phyloP scores from a whole-genome alignment of 2,329 filamentous ascomycete genomes.

The Mollisiaceae sp. region DNA sequence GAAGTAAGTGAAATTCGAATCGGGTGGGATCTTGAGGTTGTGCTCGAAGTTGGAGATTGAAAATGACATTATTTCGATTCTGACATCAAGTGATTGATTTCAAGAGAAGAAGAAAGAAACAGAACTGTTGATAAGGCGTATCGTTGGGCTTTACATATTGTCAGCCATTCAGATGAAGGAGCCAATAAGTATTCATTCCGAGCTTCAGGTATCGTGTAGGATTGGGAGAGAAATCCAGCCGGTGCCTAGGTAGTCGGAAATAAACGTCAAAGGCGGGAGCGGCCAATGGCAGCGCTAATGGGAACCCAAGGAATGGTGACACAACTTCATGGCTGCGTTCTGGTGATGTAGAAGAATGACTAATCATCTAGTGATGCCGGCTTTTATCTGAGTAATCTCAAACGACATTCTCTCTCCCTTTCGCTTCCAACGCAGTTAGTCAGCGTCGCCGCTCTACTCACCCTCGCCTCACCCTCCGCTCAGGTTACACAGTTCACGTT shows the following conservation, averaged over 20 bases:
- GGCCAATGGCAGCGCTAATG: not conserved
- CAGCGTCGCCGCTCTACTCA: too few relatives aligned
- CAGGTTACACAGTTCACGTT: too few relatives aligned
- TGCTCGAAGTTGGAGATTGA: not conserved
- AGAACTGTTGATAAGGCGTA: not conserved
- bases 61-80: not conserved
- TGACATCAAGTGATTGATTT: not conserved
- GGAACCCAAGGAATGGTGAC: not conserved
- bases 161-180: not conserved
- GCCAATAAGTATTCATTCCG: not conserved
- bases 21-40: not conserved
- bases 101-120: not conserved
- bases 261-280: not conserved
- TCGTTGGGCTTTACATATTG: not conserved
- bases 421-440: too few relatives aligned
- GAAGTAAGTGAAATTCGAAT: conserved; percentile 9
- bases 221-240: not conserved
- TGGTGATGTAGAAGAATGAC: not conserved
- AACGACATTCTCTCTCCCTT: too few relatives aligned
- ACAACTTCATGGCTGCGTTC: not conserved
- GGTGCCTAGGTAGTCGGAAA: not conserved
- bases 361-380: not conserved
- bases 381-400: too few relatives aligned
- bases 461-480: too few relatives aligned
- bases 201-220: not conserved